Evolutionary conservation across 2,329 filamentous ascomycete genomes (phyloP).

Genomic region (Teratosphaeria destructans): DNA sequence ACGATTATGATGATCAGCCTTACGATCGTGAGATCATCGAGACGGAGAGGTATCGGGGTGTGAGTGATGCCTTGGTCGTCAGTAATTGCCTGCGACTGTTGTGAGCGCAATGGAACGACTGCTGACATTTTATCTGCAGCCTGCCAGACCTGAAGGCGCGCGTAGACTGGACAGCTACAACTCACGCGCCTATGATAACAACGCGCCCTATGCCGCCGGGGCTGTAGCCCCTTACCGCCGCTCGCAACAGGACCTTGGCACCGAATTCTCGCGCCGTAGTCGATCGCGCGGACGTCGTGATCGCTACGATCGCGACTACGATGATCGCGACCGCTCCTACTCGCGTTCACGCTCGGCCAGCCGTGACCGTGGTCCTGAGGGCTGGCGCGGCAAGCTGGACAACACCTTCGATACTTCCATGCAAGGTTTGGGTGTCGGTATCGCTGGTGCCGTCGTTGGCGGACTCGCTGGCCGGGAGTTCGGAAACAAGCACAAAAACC

Average conservation of each 20-base stretch:
- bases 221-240: slow-evolving; percentile 19
- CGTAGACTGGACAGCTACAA: slow-evolving; percentile 14
- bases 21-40: slow-evolving; percentile 22
- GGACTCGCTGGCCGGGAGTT: slow-evolving; percentile 24
- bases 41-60: slow-evolving; percentile 23
- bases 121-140: slow-evolving; percentile 6
- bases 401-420: slow-evolving; percentile 24
- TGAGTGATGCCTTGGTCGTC: slow-evolving; percentile 22
- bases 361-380: slow-evolving; percentile 8
- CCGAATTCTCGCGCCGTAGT: slow-evolving; percentile 5
- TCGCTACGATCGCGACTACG: slow-evolving; percentile 10
- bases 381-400: slow-evolving; percentile 20
- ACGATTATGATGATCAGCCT: slow-evolving; percentile 14
- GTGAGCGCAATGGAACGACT: background rate
- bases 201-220: slow-evolving; percentile 9
- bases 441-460: slow-evolving; percentile 26
- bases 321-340: slow-evolving; percentile 10
- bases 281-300: slow-evolving; percentile 14
- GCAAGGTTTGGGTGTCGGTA: slow-evolving; percentile 22
- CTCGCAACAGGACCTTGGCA: slow-evolving; percentile 12
- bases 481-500: slow-evolving; percentile 20
- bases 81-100: slow-evolving; percentile 5
- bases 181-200: slow-evolving; percentile 6
- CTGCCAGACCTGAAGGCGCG: slow-evolving; percentile 12
- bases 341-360: slow-evolving; percentile 16